Base-by-base conservation (phyloP, 2,329 filamentous ascomycete species). In the Fusarium neocosmosporiellum region DNA sequence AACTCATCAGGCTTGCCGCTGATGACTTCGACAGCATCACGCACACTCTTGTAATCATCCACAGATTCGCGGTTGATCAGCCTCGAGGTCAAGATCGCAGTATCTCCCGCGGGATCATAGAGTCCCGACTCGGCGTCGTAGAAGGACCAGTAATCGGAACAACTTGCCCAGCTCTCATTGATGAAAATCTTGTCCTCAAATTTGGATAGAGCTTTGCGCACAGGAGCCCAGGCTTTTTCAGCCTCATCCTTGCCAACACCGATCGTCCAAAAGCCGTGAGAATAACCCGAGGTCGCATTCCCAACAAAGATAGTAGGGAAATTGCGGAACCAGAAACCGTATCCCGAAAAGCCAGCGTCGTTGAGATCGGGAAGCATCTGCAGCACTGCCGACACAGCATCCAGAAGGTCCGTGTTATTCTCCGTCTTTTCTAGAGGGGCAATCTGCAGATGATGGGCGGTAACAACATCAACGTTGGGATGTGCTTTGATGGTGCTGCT, bases 261-360 rank as follows among this genome's bases (percentile, higher is more conserved):
- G 0, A 72, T 70, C 0, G 70, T 50, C 70, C 70, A 72, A 5
- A 73, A 50, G 0, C 70, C 70, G 3, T 72, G 70, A 0, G 66
- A 50, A 6, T 72, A 72, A 0, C 70, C 70, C 4, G 70, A 72
- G 1, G 70, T 73, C 1, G 70, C 70, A 27, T 72, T 70, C 0
- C 66, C 70, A 2, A 72, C 59, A 22, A 72, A 72, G 1, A 64
- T 20, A 0, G 37, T 67, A 0, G 37, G 66, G 2, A 57, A 70
- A 31, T 72, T 73, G 13, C 70, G 63, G 37, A 73, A 73, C 70
- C 70, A 72, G 33, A 60, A 72, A 0, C 70, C 66, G 2, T 72
- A 72, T 2, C 70, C 70, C 5, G 70, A 33, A 8, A 70, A 72
- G 5, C 70, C 70, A n/a, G 70, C 70, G 9, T 72, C 66, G 14